A percentile compares a stretch with the other conserved stretches of the same genome.
These are phyloP conservation scores for Pseudogymnoascus sp. DNA, from an alignment of 2,329 filamentous ascomycete genomes.

Conservation along the genomic window DNA sequence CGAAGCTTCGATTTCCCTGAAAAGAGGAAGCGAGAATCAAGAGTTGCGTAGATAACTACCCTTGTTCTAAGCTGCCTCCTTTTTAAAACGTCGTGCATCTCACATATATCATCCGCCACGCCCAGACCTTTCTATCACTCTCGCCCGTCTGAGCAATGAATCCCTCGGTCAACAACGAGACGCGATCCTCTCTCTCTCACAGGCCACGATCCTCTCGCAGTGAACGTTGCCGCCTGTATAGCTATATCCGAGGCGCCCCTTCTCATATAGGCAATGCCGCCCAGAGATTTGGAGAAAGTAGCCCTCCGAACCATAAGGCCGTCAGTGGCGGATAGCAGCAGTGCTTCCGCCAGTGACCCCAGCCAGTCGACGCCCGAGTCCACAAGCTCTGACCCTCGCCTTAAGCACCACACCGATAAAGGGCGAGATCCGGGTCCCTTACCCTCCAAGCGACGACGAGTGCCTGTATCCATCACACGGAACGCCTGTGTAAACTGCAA, in stretches of 20 bases:
- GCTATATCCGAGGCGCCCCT: background rate
- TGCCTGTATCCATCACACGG: slow-evolving; percentile 30
- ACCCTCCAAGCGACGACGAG: slow-evolving; percentile 27
- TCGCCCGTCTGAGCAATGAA: slow-evolving; percentile 4
- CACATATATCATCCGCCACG: background rate
- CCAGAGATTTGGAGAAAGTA: background rate
- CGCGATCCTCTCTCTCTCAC: background rate
- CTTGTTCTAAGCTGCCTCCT: background rate
- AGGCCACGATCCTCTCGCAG: background rate
- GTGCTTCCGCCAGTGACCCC: slow-evolving; percentile 23
- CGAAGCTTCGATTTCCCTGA: background rate
- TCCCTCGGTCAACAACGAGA: background rate
- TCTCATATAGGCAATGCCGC: background rate
- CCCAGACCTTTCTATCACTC: background rate
- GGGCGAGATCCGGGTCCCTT: slow-evolving; percentile 15
- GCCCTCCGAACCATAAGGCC: background rate
- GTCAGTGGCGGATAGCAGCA: slow-evolving; percentile 17
- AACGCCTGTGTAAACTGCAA: slow-evolving; percentile 34
- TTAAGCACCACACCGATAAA: slow-evolving; percentile 20
- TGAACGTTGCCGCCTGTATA: background rate
- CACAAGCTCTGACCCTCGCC: slow-evolving; percentile 25
- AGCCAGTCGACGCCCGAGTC: slow-evolving; percentile 25
- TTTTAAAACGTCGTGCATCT: background rate
- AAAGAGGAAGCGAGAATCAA: slow-evolving; percentile 2
- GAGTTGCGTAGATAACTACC: slow-evolving; percentile 3